Base-by-base conservation (phyloP, 192 early-diverging fungal genomes). In the Backusella psychrophila region DNA sequence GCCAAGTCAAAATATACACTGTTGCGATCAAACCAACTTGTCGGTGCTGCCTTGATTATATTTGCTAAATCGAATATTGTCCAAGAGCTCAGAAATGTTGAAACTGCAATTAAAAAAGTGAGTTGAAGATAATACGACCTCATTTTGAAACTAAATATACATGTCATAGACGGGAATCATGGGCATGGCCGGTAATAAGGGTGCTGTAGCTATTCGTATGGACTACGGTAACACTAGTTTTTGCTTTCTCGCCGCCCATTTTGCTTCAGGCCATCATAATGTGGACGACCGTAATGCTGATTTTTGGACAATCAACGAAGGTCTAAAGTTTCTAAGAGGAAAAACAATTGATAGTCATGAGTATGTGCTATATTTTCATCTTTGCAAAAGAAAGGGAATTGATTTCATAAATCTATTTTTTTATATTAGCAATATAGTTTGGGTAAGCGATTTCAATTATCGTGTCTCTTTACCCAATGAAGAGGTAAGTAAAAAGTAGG, bases 141-240 rank as follows among this genome's bases (percentile, higher is more conserved):
- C 6, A 49, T 6, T 49, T n/a, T n/a, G 15, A 49, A 44, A 49
- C 6, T n/a, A 56, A 36, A n/a, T 42, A 36, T 52, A 59, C 4
- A 9, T 66, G 29, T 34, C 2, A n/a, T 70, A 92, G 88, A 99
- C 97, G 5, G 98, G 97, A 4, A 82, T 99, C 56, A 89, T 90
- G 21, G 98, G 98, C 6, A 96, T 98, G 89, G 92, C 96, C 1
- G 98, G 95, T 49, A 99, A 98, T 86, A 99, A 99, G 87, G 98
- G 98, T 38, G 96, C 93, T 1, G 94, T 99, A 3, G 97, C 95
- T 1, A 90, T 98, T 71, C 90, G 94, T 26, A 87, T 98, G 81
- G 87, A 92, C 76, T 91, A 93, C 69, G 84, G 93, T 75, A 97
- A 99, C 77, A 95, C 97, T 0, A 90, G 88, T 33, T 81, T 98